These are phyloP conservation scores for Gamarada debralockiae DNA, from an alignment of 495 filamentous ascomycete species.

Conservation along the genomic window DNA sequence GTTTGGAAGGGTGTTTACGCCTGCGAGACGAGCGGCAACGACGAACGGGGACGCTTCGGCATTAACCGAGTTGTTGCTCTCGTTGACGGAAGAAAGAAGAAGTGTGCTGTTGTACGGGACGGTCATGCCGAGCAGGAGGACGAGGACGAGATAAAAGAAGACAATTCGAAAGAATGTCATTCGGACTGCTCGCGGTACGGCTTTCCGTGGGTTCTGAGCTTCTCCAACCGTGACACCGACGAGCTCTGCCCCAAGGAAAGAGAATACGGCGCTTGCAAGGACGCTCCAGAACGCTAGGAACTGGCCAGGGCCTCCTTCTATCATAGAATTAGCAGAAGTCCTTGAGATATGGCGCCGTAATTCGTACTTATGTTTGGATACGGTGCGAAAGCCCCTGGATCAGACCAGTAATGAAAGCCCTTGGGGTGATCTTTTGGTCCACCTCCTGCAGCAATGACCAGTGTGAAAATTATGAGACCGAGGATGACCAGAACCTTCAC, in stretches of 20 bases:
- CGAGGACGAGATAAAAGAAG: constrained; percentile 65
- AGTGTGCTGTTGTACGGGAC: constrained; percentile 51
- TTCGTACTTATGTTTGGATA: constrained; percentile 26
- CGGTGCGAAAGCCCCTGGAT: constrained; percentile 65
- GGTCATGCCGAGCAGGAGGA: constrained; percentile 67
- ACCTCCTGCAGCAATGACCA: constrained; percentile 76
- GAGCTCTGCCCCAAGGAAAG: constrained; percentile 80
- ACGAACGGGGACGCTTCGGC: constrained; percentile 65
- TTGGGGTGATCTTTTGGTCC: constrained; percentile 30
- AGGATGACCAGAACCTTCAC: constrained; percentile 82
- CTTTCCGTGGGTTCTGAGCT: constrained; percentile 64
- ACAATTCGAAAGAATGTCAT: constrained; percentile 69
- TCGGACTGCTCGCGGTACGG: constrained; percentile 64
- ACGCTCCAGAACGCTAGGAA: constrained; percentile 74
- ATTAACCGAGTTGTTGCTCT: constrained; percentile 43
- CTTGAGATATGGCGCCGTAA: too few species aligned
- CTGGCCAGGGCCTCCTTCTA: too few species aligned
- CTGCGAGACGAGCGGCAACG: constrained; percentile 55
- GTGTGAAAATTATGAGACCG: constrained; percentile 80
- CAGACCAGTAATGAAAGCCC: constrained; percentile 64
- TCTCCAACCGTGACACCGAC: constrained; percentile 75
- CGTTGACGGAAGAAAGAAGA: constrained; percentile 45
- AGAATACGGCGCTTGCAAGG: constrained; percentile 74
- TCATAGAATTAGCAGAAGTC: too few species aligned
- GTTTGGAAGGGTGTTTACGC: constrained; percentile 59